A percentile compares a stretch with the other conserved stretches of the same genome.
Evolutionary conservation across 2,329 filamentous ascomycete species (phyloP).

Genomic region (Claviceps sp.): DNA sequence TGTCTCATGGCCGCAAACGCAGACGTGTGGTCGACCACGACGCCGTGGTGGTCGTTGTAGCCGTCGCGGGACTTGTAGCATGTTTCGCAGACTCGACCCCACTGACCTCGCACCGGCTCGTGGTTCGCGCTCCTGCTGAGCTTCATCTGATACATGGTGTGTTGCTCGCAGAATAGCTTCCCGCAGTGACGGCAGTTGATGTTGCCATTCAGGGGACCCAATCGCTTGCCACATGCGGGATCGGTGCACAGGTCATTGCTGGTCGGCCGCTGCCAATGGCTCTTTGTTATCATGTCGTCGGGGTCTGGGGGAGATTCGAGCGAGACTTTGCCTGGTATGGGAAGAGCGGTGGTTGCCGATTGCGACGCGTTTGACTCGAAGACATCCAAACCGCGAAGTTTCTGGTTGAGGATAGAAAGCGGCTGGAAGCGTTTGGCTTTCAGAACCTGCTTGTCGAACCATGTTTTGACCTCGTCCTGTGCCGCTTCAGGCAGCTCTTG

Average conservation of each 20-base stretch:
- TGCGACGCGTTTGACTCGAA: conserved; percentile 79
- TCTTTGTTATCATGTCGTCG: conserved; percentile 75
- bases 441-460: conserved; percentile 89
- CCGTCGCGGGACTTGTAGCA: conserved; percentile 95
- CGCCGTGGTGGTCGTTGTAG: conserved; percentile 77
- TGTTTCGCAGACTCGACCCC: conserved; percentile 96
- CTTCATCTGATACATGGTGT: conserved; percentile 99
- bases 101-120: conserved; percentile 79
- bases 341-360: conserved; percentile 17
- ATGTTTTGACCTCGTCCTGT: conserved; percentile 90
- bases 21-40: conserved; percentile 57
- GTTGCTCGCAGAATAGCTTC: conserved; percentile 86
- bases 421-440: conserved; percentile 92
- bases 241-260: conserved; percentile 74
- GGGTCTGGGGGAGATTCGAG: conserved; percentile 49
- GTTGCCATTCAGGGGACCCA: conserved; percentile 68
- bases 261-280: conserved; percentile 75
- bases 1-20: conserved; percentile 58
- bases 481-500: conserved; percentile 78
- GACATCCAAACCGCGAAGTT: conserved; percentile 79
- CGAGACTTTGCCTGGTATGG: conserved; percentile 22
- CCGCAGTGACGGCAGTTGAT: conserved; percentile 93
- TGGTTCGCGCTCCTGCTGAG: conserved; percentile 78
- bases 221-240: conserved; percentile 65
- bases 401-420: conserved; percentile 82